Evolutionary conservation across 345 rosid genomes (phyloP).

Genomic region (Eucalyptus microcorys): DNA sequence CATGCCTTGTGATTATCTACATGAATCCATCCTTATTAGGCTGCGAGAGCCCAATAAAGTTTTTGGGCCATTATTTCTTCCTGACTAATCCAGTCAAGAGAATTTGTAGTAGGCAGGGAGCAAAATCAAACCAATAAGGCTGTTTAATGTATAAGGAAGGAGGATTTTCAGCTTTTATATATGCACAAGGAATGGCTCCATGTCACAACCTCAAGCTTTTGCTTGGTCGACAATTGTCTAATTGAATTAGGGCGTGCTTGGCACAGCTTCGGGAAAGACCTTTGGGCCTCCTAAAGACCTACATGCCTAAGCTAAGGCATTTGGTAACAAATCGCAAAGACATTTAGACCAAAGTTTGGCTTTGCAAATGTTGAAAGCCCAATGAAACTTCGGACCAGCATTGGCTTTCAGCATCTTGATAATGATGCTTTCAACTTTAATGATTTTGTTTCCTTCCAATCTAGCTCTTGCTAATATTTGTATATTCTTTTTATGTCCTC

Average conservation of each 20-base stretch:
- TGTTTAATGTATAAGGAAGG: neutral
- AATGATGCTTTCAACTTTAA: neutral
- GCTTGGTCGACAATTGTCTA: neutral
- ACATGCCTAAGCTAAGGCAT: neutral
- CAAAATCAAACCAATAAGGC: neutral
- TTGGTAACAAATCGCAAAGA: neutral
- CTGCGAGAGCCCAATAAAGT: neutral
- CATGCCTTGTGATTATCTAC: neutral
- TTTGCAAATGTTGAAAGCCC: neutral
- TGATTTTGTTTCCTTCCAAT: neutral
- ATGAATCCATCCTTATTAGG: neutral
- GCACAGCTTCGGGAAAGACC: neutral
- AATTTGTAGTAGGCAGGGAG: neutral
- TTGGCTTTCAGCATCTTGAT: neutral
- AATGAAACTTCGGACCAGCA: neutral
- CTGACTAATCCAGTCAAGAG: neutral
- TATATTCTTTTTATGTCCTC: neutral
- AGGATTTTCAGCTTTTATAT: neutral
- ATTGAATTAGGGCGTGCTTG: neutral
- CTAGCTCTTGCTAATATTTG: neutral
- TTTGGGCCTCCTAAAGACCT: neutral
- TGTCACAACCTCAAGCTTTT: neutral
- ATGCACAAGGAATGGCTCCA: neutral
- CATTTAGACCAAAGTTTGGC: neutral
- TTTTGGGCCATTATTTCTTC: neutral